These are phyloP conservation scores for Penicillium soppii DNA, from an alignment of 495 filamentous ascomycete genomes.

Conservation along the genomic window DNA sequence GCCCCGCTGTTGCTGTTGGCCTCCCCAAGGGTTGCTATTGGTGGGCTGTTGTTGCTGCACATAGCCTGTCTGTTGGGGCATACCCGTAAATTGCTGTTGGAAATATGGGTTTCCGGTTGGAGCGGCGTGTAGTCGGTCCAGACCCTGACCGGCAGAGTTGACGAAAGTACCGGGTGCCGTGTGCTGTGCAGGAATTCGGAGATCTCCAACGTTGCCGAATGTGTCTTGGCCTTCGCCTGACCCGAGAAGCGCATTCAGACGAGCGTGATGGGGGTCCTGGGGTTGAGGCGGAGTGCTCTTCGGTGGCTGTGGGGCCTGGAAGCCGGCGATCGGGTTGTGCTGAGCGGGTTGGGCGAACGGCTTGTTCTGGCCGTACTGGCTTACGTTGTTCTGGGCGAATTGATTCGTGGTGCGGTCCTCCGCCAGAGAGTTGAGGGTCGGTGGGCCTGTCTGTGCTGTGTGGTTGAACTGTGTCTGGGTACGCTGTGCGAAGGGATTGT, in stretches of 20 bases:
- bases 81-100: slow-evolving; percentile 72
- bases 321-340: slow-evolving; percentile 53
- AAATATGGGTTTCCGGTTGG: slow-evolving; percentile 90
- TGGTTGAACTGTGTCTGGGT: slow-evolving; percentile 58
- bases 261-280: slow-evolving; percentile 74
- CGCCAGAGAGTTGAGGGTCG: slow-evolving; percentile 64
- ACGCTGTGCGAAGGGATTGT: slow-evolving; percentile 86
- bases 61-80: slow-evolving; percentile 38
- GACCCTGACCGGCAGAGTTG: slow-evolving; percentile 83
- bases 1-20: slow-evolving; percentile 58
- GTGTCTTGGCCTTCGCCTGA: slow-evolving; percentile 92
- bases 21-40: slow-evolving; percentile 73
- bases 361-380: slow-evolving; percentile 46
- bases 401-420: slow-evolving; percentile 66
- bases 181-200: slow-evolving; percentile 95
- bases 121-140: slow-evolving; percentile 64
- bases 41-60: slow-evolving; percentile 57
- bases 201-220: slow-evolving; percentile 91
- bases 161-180: slow-evolving; percentile 96
- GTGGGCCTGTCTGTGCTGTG: slow-evolving; percentile 61
- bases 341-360: slow-evolving; percentile 28
- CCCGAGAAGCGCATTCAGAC: slow-evolving; percentile 85
- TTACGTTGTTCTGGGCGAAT: slow-evolving; percentile 46
- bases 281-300: slow-evolving; percentile 45
- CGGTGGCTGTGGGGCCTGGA: slow-evolving; percentile 46